Conservation (phyloP, 345 rosid species). For the Salix arbutifolia region DNA sequence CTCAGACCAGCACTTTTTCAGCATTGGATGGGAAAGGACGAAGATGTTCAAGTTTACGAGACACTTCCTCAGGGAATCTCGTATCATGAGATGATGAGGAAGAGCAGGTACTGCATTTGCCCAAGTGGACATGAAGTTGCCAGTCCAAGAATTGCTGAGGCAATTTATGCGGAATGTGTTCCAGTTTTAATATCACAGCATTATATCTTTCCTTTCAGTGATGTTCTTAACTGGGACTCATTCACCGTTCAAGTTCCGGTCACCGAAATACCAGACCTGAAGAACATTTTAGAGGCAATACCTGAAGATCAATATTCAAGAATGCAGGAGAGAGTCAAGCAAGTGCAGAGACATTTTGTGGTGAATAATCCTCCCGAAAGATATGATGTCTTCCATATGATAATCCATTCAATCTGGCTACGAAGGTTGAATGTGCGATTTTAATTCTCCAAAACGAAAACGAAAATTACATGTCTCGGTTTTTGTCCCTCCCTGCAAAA, state of each 20-base stretch:
- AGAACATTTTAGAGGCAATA: constrained; percentile 47
- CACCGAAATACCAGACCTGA: constrained; percentile 44
- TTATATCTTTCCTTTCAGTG: constrained; percentile 63
- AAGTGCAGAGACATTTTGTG: constrained; percentile 53
- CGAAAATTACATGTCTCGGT: too few relatives aligned
- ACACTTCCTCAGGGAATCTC: constrained; percentile 35
- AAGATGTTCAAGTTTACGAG: constrained; percentile 46
- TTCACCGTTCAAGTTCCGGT: constrained; percentile 53
- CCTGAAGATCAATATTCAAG: constrained; percentile 38
- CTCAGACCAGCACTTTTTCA: constrained; percentile 36
- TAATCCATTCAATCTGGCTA: constrained; percentile 69
- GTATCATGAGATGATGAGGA: constrained; percentile 36
- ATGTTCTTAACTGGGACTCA: constrained; percentile 58
- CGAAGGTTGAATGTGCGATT: constrained; percentile 49
- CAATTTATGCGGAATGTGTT: constrained; percentile 65
- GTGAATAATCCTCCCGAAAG: constrained; percentile 60
- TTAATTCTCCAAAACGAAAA: too few relatives aligned
- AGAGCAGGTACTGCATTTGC: constrained; percentile 56
- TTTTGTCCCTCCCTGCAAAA: too few relatives aligned
- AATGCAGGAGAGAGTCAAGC: constrained; percentile 40
- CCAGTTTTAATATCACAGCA: constrained; percentile 61
- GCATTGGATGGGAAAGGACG: constrained; percentile 43
- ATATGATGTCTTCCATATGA: constrained; percentile 70
- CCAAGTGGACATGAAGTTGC: constrained; percentile 89
- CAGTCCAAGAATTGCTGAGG: constrained; percentile 70